These are phyloP conservation scores for slime mould (Dictyostelium discoideum) DNA, from an alignment of 78 protist species.

Conservation along the genomic window dicty_2.7 NC_007089.4:4546501-4547000, in stretches of 20 bases:
- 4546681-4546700: not conserved
- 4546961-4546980: too few species aligned
- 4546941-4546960: too few species aligned
- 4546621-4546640: not conserved
- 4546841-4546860: too few species aligned
- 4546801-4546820: not conserved
- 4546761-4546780: slow-evolving; percentile 28
- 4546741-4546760: slow-evolving; percentile 37
- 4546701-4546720: slow-evolving; percentile 22
- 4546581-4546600: slow-evolving; percentile 27
- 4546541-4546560: slow-evolving; percentile 1
- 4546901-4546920: too few species aligned
- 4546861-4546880: too few species aligned
- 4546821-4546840: too few species aligned
- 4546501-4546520: slow-evolving; percentile 24
- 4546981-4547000: too few species aligned
- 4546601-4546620: slow-evolving; percentile 38
- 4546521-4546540: slow-evolving; percentile 20
- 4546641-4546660: slow-evolving; percentile 31
- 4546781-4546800: slow-evolving; percentile 39
- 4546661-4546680: not conserved
- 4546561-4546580: slow-evolving; percentile 62
- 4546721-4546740: slow-evolving; percentile 32
- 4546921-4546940: too few species aligned
- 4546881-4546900: too few species aligned